Evolutionary conservation across 176 grass and related monocot species (phyloP).

Genomic region (Cenchrus americanus): DNA sequence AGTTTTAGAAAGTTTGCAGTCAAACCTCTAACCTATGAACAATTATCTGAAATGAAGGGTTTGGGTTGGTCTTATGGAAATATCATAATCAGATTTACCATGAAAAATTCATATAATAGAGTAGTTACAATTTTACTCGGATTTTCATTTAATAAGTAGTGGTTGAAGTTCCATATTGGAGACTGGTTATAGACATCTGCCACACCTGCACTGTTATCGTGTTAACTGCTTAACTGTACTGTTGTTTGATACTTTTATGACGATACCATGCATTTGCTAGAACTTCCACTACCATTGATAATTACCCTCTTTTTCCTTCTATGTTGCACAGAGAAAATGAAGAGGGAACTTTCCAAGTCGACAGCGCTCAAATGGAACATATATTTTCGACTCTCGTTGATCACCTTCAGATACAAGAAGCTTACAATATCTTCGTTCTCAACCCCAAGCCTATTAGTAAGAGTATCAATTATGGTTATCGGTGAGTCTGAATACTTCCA

Average conservation of each 20-base stretch:
- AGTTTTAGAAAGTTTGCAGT: not conserved
- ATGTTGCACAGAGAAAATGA: slow-evolving; percentile 50
- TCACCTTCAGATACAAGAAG: slow-evolving; percentile 89
- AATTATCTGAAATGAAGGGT: not conserved
- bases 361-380: slow-evolving; percentile 84
- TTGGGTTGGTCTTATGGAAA: not conserved
- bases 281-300: not conserved
- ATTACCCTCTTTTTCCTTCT: slow-evolving; percentile 37
- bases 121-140: not conserved
- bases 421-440: slow-evolving; percentile 94
- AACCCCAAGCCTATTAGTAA: slow-evolving; percentile 76
- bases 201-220: not conserved
- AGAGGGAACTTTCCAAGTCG: slow-evolving; percentile 71
- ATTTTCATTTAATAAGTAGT: not conserved
- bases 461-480: slow-evolving; percentile 76
- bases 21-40: not conserved
- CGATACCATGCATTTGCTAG: slow-evolving; percentile 26
- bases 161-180: not conserved
- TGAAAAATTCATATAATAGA: not conserved
- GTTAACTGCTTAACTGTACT: not conserved
- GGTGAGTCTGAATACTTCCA: slow-evolving; percentile 50
- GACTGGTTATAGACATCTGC: not conserved
- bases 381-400: slow-evolving; percentile 82
- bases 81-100: not conserved
- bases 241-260: slow-evolving; percentile 21